These are phyloP conservation scores for Malus asiatica DNA, from an alignment of 306 rosid genomes.

Conservation along the genomic window DNA sequence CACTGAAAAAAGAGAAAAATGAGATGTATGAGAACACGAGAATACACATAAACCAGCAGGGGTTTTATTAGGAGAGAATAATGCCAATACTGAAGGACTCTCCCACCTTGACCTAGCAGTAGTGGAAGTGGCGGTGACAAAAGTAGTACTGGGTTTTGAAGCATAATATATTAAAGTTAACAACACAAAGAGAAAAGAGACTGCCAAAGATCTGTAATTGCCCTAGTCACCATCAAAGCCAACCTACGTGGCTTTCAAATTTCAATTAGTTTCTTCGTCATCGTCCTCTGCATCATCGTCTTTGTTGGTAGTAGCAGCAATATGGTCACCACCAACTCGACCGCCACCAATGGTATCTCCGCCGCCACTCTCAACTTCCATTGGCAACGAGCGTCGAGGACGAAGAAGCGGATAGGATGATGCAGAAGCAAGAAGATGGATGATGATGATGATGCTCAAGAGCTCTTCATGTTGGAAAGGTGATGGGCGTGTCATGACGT, in stretches of 20 bases:
- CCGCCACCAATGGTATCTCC: neutral
- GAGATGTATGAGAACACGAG: neutral
- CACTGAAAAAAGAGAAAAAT: neutral
- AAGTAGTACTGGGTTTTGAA: neutral
- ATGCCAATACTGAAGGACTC: neutral
- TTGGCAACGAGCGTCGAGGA: neutral
- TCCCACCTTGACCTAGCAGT: neutral
- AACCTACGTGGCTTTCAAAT: neutral
- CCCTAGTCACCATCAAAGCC: slow-evolving; percentile 6
- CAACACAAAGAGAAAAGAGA: neutral
- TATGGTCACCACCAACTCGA: neutral
- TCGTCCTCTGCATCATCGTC: neutral
- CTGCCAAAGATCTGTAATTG: slow-evolving; percentile 33
- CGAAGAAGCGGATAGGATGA: neutral
- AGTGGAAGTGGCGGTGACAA: neutral
- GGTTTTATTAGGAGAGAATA: neutral
- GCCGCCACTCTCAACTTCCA: neutral
- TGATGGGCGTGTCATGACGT: slow-evolving; percentile 3
- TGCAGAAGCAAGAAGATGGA: neutral
- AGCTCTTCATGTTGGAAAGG: neutral
- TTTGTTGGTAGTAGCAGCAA: neutral
- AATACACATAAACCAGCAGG: neutral
- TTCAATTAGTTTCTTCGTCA: neutral
- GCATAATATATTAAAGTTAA: neutral
- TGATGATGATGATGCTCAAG: neutral